Percentiles rank a stretch among this genome's conserved stretches.
These are phyloP conservation scores for Phialocephala sp. DNA, from an alignment of 2,329 filamentous ascomycete genomes.

Conservation along the genomic window DNA sequence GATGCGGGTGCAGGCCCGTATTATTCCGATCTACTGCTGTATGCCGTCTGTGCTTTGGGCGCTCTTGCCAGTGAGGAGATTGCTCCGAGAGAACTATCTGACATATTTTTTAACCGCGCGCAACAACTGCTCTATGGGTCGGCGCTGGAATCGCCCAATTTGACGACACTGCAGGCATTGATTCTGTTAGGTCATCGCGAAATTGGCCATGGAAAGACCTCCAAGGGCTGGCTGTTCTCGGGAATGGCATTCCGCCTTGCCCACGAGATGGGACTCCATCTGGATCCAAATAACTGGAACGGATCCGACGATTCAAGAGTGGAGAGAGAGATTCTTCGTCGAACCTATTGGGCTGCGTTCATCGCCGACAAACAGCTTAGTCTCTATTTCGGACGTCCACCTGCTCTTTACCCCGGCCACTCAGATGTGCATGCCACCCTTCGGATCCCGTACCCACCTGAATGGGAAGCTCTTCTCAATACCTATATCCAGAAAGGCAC, in stretches of 20 bases:
- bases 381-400: conserved; percentile 56
- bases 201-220: conserved; percentile 53
- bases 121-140: conserved; percentile 50
- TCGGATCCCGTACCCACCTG: conserved; percentile 54
- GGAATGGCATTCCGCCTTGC: conserved; percentile 58
- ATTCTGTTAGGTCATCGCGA: conserved; percentile 53
- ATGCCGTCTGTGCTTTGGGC: conserved; percentile 55
- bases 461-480: conserved; percentile 54
- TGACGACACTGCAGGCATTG: conserved; percentile 54
- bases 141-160: conserved; percentile 52
- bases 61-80: conserved; percentile 52
- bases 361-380: conserved; percentile 57
- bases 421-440: conserved; percentile 56
- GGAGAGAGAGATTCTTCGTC: conserved; percentile 54
- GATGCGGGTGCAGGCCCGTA: conserved; percentile 52
- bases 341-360: conserved; percentile 58
- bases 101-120: conserved; percentile 52
- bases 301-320: conserved; percentile 46
- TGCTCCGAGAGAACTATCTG: conserved; percentile 45
- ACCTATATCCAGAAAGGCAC: conserved; percentile 53
- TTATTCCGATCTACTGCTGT: conserved; percentile 56
- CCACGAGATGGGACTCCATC: conserved; percentile 58
- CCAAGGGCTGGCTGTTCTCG: conserved; percentile 58
- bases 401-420: conserved; percentile 54
- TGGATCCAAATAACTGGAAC: conserved; percentile 57